Base-by-base conservation (phyloP, 2,329 filamentous ascomycete genomes). In the Pyricularia sp. region DNA sequence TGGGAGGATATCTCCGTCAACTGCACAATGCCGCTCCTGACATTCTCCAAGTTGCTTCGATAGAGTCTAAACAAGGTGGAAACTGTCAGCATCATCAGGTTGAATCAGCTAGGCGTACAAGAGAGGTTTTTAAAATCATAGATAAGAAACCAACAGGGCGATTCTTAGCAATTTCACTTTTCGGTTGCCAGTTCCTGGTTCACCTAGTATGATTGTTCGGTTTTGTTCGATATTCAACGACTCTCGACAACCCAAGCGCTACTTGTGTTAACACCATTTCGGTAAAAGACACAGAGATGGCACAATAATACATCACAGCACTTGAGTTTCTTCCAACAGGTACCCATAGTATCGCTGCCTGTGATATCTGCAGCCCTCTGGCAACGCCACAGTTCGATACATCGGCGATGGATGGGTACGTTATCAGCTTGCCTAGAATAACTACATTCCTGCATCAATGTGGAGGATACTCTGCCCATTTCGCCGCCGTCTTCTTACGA, bases 1-100 rank as follows among this genome's bases (percentile, higher is more conserved):
- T 67, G 63, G 4, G 66, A 62, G 65, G 70, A 74, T 65, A 72
- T 72, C 1, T 69, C 67, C 3, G 66, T 30, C 10, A 74, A 69
- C 19, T 69, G 68, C 4, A 68, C 63, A 24, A 70, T 64, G 6
- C 2, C 68, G 65, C 33, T 75, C 71, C 64, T 71, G 71, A 1
- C 72, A 74, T 10, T 73, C 71, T 26, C 71, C 74, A 4, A 76
- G 69, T 8, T 49, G 40, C 19, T 49, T 49, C 19, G 40, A 49
- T 49, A 49, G 40, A 19, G 10, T 49, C 40, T 19, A 19, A 49
- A n/a, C 8, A 49, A 49, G 40, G 19, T 49, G 40, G 19, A n/a
- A 49, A 49, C 1, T 49, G 19, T 49, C 8, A 49, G 40, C n/a
- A n/a, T 49, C 16, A 8, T 1, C 7, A 8, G 16, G 40, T 1